Evolutionary conservation across 2,329 filamentous ascomycete species (phyloP).

Genomic region (Fusarium subtropicale): DNA sequence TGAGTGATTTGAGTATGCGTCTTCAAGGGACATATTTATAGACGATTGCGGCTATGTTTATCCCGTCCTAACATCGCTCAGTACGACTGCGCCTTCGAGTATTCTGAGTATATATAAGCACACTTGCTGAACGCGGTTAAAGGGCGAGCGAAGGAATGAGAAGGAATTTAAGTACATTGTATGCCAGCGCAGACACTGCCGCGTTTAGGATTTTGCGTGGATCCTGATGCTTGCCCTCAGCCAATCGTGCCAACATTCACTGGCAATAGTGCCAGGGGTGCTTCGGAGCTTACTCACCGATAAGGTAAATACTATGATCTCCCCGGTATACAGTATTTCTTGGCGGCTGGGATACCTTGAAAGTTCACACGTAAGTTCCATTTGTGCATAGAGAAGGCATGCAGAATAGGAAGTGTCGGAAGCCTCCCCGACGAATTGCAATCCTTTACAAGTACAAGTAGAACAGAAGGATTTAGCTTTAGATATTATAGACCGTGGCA

Average conservation of each 20-base stretch:
- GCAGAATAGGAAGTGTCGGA: neutral
- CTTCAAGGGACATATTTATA: neutral
- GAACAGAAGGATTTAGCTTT: too few relatives aligned
- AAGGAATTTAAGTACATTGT: neutral
- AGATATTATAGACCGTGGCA: too few relatives aligned
- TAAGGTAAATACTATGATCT: neutral
- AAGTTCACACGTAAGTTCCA: neutral
- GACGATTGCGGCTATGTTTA: neutral
- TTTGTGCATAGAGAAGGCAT: neutral
- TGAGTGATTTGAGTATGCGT: neutral
- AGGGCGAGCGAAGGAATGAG: neutral
- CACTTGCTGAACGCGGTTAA: neutral
- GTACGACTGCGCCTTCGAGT: too few relatives aligned
- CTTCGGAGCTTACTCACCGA: neutral
- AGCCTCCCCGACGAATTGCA: neutral
- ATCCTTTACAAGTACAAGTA: neutral
- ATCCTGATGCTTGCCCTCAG: accelerated
- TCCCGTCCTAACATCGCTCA: too few relatives aligned
- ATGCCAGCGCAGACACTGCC: neutral
- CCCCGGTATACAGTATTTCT: too few relatives aligned
- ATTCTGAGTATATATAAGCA: neutral
- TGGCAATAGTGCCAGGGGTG: neutral
- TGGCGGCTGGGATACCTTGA: too few relatives aligned
- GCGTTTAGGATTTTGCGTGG: neutral
- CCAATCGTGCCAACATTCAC: neutral